A percentile compares a stretch with the other conserved stretches of the same genome.
Conservation (phyloP, 2,329 filamentous ascomycete genomes). For the Colletotrichum shisoi region DNA sequence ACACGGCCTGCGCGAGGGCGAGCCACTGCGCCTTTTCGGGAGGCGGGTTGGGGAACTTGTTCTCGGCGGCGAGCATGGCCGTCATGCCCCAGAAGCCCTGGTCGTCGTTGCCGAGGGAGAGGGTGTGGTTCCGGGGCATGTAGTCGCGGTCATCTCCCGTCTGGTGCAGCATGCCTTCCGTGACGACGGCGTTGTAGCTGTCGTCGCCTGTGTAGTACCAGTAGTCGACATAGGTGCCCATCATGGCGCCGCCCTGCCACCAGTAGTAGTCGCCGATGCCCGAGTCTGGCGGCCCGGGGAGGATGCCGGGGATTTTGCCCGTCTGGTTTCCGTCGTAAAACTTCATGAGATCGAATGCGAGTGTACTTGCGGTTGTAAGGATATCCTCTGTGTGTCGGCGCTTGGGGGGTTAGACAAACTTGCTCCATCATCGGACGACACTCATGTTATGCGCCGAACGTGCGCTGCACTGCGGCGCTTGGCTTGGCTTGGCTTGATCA, state of each 20-base stretch:
- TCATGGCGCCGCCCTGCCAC: slow-evolving; percentile 72
- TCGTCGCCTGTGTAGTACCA: slow-evolving; percentile 68
- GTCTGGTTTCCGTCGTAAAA: slow-evolving; percentile 58
- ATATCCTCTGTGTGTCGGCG: slow-evolving; percentile 47
- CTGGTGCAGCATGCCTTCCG: slow-evolving; percentile 61
- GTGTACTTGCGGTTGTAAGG: slow-evolving; percentile 49
- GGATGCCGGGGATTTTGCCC: slow-evolving; percentile 57
- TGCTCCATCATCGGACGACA: not conserved
- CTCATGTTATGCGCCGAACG: not conserved
- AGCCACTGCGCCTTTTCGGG: slow-evolving; percentile 61
- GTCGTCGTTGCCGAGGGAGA: slow-evolving; percentile 68
- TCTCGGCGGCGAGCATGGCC: slow-evolving; percentile 67
- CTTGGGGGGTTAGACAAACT: not conserved
- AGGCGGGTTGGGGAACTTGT: slow-evolving; percentile 64
- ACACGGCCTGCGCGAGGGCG: slow-evolving; percentile 69
- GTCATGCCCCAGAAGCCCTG: slow-evolving; percentile 73
- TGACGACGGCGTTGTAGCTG: slow-evolving; percentile 64
- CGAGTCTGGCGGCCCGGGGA: slow-evolving; percentile 55
- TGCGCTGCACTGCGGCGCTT: no score
- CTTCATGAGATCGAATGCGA: slow-evolving; percentile 56
- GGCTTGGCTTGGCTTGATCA: no score
- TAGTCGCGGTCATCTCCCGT: slow-evolving; percentile 62
- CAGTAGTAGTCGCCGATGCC: slow-evolving; percentile 63
- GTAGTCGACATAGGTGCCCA: slow-evolving; percentile 70
- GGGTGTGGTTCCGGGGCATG: slow-evolving; percentile 63